Evolutionary conservation across 192 early-diverging fungal species (phyloP), one percentile per base, ranked within the genome.

Genomic region (Rhizophagus clarus): DNA sequence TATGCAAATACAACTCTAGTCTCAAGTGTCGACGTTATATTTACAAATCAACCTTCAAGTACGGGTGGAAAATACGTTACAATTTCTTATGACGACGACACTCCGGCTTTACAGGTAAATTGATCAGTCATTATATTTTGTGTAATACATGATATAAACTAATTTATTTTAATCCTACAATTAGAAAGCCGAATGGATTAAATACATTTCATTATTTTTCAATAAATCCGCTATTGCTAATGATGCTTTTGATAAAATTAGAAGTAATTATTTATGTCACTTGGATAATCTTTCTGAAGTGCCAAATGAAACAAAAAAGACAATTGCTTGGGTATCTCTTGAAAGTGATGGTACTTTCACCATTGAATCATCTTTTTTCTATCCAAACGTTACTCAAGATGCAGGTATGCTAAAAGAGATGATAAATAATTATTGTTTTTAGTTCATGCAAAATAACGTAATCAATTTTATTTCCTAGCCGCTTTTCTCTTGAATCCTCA

Each of bases 161-260:
- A 40, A 40, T 60, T 60, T 20, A 61, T 20, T 75, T 14, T 62
- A 15, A 22, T 32, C 11, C 5, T 5, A 22, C 15, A 56, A 56
- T 24, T 76, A 82, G 81, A 80, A 80, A 80, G 4, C 40, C 3
- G 31, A 45, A 24, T 80, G 81, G 77, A 28, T 82, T 14, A 49
- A 67, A 45, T 80, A 72, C 31, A 26, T 73, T 17, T 68, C 40
- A 0, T 29, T 47, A n/a, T 82, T 82, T 45, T 79, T 49, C 40
- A 62, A 79, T 56, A 7, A 42, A n/a, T 34, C 74, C 15, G 28
- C 20, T 10, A 10, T 14, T 12, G 81, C 81, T 26, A 11, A 14
- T 14, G 22, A 6, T 0, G 26, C 61, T 12, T 28, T 22, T 4
- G 1, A 32, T 2, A 37, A 37, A 24, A 79, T 74, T 51, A 0